These are phyloP conservation scores for Fusarium nematophilum DNA, from an alignment of 2,329 filamentous ascomycete species.

Conservation along the genomic window DNA sequence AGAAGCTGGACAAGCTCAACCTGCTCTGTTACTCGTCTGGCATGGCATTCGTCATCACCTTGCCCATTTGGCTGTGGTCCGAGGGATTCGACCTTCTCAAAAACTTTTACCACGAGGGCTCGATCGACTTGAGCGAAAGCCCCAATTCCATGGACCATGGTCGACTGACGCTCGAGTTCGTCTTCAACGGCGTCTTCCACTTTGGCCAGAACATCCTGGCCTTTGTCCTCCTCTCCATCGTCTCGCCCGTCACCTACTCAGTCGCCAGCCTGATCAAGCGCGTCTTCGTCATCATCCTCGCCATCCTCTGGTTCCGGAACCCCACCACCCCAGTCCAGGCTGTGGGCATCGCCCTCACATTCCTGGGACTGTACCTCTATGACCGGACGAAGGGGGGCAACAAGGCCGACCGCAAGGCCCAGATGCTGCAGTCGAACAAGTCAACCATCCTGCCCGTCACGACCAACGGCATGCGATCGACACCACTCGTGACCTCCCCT, in stretches of 20 bases:
- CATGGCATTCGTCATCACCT: constrained; percentile 87
- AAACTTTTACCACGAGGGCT: constrained; percentile 85
- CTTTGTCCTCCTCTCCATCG: constrained; percentile 90
- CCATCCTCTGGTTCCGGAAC: constrained; percentile 96
- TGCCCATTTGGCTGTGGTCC: constrained; percentile 92
- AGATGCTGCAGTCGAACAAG: constrained; percentile 63
- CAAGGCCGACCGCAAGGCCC: constrained; percentile 85
- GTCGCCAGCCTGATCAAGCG: constrained; percentile 96
- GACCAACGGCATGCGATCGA: constrained; percentile 49
- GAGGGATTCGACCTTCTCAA: constrained; percentile 83
- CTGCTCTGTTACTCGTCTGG: constrained; percentile 97
- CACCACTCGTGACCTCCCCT: constrained; percentile 38
- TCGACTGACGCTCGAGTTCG: constrained; percentile 81
- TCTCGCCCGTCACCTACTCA: constrained; percentile 96
- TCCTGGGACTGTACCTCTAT: constrained; percentile 93
- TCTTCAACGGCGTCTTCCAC: constrained; percentile 97
- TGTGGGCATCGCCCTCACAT: constrained; percentile 87
- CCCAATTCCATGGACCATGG: constrained; percentile 81
- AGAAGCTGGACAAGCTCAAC: constrained; percentile 96
- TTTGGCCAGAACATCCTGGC: constrained; percentile 97
- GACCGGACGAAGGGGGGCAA: constrained; percentile 91
- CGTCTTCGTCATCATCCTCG: constrained; percentile 95
- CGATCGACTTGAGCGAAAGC: constrained; percentile 68
- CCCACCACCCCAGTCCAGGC: constrained; percentile 86
- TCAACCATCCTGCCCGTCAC: constrained; percentile 74